These are phyloP conservation scores for Ochromonas danica DNA, from an alignment of 108 stramenopile genomes.

Conservation along the genomic window DNA sequence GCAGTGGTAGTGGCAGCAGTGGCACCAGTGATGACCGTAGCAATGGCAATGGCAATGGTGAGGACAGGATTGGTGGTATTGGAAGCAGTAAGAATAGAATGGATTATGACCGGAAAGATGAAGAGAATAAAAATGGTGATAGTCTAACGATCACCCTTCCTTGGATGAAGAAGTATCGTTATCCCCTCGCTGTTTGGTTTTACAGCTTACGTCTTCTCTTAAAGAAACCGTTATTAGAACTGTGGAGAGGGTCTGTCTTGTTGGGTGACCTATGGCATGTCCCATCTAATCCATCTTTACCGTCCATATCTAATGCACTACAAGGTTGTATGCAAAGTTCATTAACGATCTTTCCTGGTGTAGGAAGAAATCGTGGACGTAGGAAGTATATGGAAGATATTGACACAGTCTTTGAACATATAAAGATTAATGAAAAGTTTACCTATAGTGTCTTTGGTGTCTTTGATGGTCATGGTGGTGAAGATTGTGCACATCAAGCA, in stretches of 20 bases:
- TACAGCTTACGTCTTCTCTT: neutral
- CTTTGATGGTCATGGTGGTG: constrained; percentile 34
- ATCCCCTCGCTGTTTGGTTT: constrained; percentile 33
- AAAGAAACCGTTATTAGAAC: neutral
- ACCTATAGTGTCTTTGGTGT: neutral
- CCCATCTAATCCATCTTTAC: neutral
- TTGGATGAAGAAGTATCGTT: constrained; percentile 4
- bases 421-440: neutral
- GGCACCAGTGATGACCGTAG: too few relatives aligned
- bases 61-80: too few relatives aligned
- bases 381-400: constrained; percentile 35
- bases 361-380: neutral
- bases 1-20: too few relatives aligned
- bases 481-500: constrained; percentile 11
- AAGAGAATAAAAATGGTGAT: too few relatives aligned
- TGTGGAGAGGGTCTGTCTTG: neutral
- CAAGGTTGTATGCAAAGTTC: neutral
- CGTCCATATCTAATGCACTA: neutral
- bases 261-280: neutral
- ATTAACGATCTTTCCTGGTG: neutral
- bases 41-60: too few relatives aligned
- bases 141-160: too few relatives aligned
- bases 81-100: too few relatives aligned
- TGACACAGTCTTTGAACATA: neutral
- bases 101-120: too few relatives aligned